These are phyloP conservation scores for Misopates orontium DNA, from an alignment of 257 asterid species.

Conservation along the genomic window DNA sequence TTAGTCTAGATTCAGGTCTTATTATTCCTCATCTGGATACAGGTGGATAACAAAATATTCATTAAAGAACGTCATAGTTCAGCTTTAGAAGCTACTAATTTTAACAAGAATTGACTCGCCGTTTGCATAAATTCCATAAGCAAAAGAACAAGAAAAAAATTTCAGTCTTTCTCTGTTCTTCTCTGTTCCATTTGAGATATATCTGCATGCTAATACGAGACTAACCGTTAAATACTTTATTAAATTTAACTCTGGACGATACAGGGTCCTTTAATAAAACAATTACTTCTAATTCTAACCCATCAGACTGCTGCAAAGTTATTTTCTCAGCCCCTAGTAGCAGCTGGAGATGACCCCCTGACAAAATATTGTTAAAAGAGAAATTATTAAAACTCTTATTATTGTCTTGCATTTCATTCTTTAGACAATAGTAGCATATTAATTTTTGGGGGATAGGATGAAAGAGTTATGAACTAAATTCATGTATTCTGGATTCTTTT, in stretches of 20 bases:
- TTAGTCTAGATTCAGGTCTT: neutral
- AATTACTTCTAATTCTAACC: neutral
- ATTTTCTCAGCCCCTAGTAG: neutral
- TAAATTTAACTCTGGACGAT: constrained; percentile 13
- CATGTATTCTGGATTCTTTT: constrained; percentile 9
- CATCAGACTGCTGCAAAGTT: neutral
- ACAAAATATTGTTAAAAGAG: too few relatives aligned
- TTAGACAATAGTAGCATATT: too few relatives aligned
- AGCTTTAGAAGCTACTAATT: constrained; percentile 7
- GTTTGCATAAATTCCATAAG: neutral
- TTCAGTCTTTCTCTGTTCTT: neutral
- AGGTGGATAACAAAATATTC: constrained; percentile 6
- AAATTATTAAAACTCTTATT: neutral
- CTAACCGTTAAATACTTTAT: neutral
- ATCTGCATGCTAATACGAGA: constrained; percentile 9
- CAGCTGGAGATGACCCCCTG: neutral
- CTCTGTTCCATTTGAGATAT: neutral
- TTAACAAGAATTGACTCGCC: constrained; percentile 10
- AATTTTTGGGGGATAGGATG: neutral
- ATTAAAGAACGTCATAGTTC: neutral
- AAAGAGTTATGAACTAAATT: neutral
- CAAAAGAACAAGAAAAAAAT: neutral
- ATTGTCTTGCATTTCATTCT: neutral
- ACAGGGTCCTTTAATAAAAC: constrained; percentile 1
- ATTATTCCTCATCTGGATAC: constrained; percentile 7